Evolutionary conservation across 495 filamentous ascomycete genomes (phyloP).

Genomic region (Apodospora peruviana): DNA sequence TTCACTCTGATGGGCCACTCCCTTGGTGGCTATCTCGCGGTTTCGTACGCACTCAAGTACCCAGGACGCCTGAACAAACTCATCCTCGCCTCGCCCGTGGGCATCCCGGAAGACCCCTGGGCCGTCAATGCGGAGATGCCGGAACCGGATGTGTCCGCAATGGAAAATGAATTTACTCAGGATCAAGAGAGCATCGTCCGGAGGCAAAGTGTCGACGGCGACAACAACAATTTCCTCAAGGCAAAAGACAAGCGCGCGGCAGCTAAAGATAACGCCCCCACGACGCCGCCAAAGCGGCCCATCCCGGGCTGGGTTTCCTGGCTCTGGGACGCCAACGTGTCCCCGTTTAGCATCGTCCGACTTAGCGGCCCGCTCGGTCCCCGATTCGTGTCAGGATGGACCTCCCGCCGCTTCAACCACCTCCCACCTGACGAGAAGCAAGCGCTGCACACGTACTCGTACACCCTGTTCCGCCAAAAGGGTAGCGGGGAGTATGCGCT

Average conservation of each 20-base stretch:
- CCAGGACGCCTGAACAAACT: constrained; percentile 91
- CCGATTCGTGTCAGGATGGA: constrained; percentile 91
- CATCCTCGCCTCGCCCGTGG: constrained; percentile 88
- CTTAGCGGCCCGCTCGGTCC: constrained; percentile 90
- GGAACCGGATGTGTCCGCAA: constrained; percentile 61
- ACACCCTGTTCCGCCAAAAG: constrained; percentile 85
- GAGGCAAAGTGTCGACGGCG: constrained; percentile 10
- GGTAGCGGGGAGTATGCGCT: constrained; percentile 96
- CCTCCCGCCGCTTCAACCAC: constrained; percentile 83
- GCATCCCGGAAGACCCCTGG: constrained; percentile 91
- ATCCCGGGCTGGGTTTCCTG: constrained; percentile 81
- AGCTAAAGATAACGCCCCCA: constrained; percentile 16
- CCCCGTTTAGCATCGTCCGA: constrained; percentile 85
- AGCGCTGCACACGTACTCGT: constrained; percentile 85
- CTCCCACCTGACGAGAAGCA: constrained; percentile 75
- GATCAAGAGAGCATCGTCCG: constrained; percentile 58
- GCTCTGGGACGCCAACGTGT: constrained; percentile 96
- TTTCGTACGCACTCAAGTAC: constrained; percentile 94
- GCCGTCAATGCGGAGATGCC: constrained; percentile 78
- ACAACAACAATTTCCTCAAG: constrained; percentile 11
- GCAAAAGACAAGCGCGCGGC: constrained; percentile 22
- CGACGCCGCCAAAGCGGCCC: constrained; percentile 44
- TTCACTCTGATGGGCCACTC: constrained; percentile 93
- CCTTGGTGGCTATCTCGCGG: constrained; percentile 88
- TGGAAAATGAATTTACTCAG: constrained; percentile 69